These are phyloP conservation scores for Lipomyces spencermartinsiae DNA, from an alignment of 805 yeast genomes.

Conservation along the genomic window DNA sequence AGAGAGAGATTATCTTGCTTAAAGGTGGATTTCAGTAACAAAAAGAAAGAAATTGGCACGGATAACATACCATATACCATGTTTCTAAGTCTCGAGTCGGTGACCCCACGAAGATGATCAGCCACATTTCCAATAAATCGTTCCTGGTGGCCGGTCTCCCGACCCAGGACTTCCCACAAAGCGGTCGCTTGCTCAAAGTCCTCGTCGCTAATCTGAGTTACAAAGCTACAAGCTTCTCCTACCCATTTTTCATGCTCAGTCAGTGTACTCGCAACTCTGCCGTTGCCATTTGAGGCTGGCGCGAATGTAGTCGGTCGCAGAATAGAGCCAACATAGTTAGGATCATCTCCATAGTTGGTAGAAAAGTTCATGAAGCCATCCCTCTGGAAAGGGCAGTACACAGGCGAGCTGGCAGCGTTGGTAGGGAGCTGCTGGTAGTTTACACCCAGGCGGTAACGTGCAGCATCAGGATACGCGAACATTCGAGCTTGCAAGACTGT, in stretches of 20 bases:
- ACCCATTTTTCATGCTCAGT: conserved; percentile 71
- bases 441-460: conserved; percentile 68
- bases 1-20: background rate
- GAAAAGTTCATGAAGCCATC: conserved; percentile 78
- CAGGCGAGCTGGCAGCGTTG: conserved; percentile 70
- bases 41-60: no score
- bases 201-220: conserved; percentile 54
- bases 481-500: conserved; percentile 67
- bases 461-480: conserved; percentile 85
- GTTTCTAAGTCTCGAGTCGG: background rate
- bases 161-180: conserved; percentile 78
- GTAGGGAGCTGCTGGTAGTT: conserved; percentile 74
- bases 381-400: conserved; percentile 74
- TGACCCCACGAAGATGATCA: conserved; percentile 56
- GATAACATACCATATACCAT: background rate
- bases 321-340: conserved; percentile 64
- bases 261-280: background rate
- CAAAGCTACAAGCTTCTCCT: conserved; percentile 79
- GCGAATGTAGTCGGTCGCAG: conserved; percentile 58
- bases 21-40: background rate
- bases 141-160: conserved; percentile 64
- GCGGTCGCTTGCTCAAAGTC: conserved; percentile 80
- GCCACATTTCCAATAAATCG: conserved; percentile 84
- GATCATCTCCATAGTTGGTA: conserved; percentile 76
- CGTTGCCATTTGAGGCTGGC: background rate